Conservation (phyloP, 371 early-diverging fungal species). For the Mortierella polycephala region DNA sequence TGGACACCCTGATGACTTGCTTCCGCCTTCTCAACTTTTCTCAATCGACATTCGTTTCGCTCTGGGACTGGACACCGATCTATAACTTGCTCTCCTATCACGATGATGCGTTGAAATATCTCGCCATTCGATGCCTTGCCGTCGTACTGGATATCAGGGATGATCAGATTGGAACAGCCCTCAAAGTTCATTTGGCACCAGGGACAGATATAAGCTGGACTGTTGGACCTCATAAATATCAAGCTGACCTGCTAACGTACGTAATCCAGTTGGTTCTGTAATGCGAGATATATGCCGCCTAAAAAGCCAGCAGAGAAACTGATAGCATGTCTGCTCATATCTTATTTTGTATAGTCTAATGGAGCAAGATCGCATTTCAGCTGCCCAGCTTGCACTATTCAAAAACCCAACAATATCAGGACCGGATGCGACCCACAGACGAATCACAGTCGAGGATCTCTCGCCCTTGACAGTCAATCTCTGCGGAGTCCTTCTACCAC, state of each 20-base stretch:
- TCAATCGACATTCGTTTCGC: constrained; percentile 61
- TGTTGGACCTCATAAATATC: constrained; percentile 31
- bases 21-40: constrained; percentile 71
- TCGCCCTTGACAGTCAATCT: constrained; percentile 69
- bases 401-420: constrained; percentile 30
- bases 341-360: constrained; percentile 23
- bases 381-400: constrained; percentile 53
- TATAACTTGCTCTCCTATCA: constrained; percentile 63
- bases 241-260: constrained; percentile 43
- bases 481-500: constrained; percentile 69
- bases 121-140: constrained; percentile 64
- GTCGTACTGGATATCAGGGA: constrained; percentile 67
- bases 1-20: constrained; percentile 65
- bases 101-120: constrained; percentile 61
- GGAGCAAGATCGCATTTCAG: constrained; percentile 52
- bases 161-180: constrained; percentile 37
- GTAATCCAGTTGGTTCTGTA: not conserved
- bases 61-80: constrained; percentile 77
- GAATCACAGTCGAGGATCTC: constrained; percentile 59
- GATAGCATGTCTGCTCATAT: not conserved
- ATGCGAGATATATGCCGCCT: not conserved
- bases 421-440: constrained; percentile 13
- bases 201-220: constrained; percentile 33
- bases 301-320: not conserved
- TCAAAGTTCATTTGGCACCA: constrained; percentile 27